Base-by-base conservation (phyloP, 441 rosid species). In the Omphalea diandra region DNA sequence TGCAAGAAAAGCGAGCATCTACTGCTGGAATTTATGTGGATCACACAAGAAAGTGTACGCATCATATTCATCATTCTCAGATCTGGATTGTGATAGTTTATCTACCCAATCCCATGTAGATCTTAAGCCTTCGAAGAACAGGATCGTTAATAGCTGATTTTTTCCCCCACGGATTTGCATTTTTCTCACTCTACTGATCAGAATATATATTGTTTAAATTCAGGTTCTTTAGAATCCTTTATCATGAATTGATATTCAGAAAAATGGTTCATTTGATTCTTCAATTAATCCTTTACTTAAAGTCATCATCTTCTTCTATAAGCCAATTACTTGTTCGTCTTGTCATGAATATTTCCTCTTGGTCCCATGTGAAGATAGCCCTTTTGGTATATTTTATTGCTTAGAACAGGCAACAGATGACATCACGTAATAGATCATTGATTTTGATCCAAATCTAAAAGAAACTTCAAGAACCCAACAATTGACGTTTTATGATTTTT, bases 11-110 rank as follows among this genome's bases (percentile, higher is more conserved):
- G 86, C 76, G 11, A 73, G 69, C 26, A 62, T 27, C 1, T 4
- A 24, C 20, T 52, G 43, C 1, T 65, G 80, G 79, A 75, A 62
- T 44, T 72, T 79, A 38, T 86, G 90, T 36, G 70, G 81, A 18
- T 71, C 83, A 5, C 58, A 67, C 56, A 74, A 77, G 75, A 83
- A 69, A 69, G 68, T 83, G 47, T 76, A 27, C 59, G 86, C 80
- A 1, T 79, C 83, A 2, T 90, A 87, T 74, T 90, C 97, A 6
- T 88, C 97, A 2, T 90, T 88, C 73, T 90, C 97, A 0, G 94
- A 88, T 71, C 83, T 85, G 54, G 93, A 87, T 77, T 77, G 71
- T 0, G 87, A 85, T 65, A 68, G 54, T 33, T 35, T 63, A 27
- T 53, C 69, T 0, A 20, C 27, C n/a, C 75, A 68, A 65, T n/a